Conservation (phyloP, 805 yeast species). For the Kodamaea neixiangensis region DNA sequence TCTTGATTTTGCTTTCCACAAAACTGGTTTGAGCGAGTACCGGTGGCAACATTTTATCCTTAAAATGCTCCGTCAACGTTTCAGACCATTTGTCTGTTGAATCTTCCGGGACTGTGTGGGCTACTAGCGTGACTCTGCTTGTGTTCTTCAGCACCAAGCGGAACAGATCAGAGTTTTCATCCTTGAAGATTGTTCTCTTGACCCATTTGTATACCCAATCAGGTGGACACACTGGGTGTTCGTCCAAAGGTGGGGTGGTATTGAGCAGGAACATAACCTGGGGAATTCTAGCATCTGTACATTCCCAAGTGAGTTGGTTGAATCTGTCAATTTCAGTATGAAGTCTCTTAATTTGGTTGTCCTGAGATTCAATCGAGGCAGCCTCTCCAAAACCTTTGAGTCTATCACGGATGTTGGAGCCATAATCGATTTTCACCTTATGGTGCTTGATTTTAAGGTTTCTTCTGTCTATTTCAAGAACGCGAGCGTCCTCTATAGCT, state of each 20-base stretch:
- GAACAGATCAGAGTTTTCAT: neutral
- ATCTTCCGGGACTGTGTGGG: constrained; percentile 8
- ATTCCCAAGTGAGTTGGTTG: neutral
- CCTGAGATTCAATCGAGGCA: neutral
- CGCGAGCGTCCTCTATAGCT: constrained; percentile 5
- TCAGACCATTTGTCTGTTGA: constrained; percentile 2
- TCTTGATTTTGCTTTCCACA: neutral
- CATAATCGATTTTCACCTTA: constrained; percentile 8
- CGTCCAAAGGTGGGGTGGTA: constrained; percentile 6
- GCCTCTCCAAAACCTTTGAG: neutral
- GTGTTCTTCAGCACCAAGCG: neutral
- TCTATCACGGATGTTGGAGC: constrained; percentile 3
- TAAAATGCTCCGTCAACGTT: neutral
- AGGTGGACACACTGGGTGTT: constrained; percentile 7
- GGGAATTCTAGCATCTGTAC: neutral
- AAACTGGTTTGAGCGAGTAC: constrained; percentile 5
- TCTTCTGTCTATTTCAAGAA: neutral
- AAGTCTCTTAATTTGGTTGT: neutral
- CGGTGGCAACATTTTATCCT: neutral
- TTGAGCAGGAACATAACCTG: constrained; percentile 6
- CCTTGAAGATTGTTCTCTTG: neutral
- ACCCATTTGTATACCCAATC: constrained; percentile 11
- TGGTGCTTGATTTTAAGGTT: constrained; percentile 8
- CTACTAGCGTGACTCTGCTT: constrained; percentile 5
- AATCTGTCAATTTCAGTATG: constrained; percentile 6